Evolutionary conservation across 2,329 filamentous ascomycete genomes (phyloP).

Genomic region (Aspergillus thermomutatus): DNA sequence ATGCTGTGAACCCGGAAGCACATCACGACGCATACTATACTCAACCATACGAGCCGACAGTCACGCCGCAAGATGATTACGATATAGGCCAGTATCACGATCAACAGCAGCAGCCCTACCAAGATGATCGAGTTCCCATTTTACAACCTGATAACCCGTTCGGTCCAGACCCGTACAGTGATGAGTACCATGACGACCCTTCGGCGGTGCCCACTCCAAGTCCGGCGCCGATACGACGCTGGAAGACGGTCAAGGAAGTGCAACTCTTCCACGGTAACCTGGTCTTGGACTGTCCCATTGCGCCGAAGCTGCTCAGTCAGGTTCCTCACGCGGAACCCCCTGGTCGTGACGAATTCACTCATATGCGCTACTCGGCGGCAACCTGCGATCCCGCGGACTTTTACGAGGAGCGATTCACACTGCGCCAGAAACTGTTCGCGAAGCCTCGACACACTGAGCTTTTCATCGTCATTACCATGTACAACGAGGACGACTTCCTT

Average conservation of each 20-base stretch:
- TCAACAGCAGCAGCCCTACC: constrained; percentile 54
- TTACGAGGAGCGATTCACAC: constrained; percentile 81
- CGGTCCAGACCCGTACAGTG: constrained; percentile 58
- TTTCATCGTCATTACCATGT: constrained; percentile 97
- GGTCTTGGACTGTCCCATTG: constrained; percentile 93
- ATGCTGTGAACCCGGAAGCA: constrained; percentile 74
- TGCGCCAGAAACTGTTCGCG: constrained; percentile 87
- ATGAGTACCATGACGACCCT: constrained; percentile 43
- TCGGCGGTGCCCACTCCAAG: constrained; percentile 42
- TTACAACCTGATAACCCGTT: constrained; percentile 63
- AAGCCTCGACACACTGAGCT: constrained; percentile 91
- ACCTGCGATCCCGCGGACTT: constrained; percentile 92
- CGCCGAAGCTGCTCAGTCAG: constrained; percentile 80
- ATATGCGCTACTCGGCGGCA: constrained; percentile 86
- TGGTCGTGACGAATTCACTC: constrained; percentile 76
- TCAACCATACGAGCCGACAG: constrained; percentile 72
- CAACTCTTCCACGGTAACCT: constrained; percentile 94
- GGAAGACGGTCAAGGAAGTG: constrained; percentile 99
- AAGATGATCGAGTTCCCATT: constrained; percentile 73
- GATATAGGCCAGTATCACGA: constrained; percentile 54
- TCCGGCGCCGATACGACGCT: constrained; percentile 69
- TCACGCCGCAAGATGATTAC: constrained; percentile 52
- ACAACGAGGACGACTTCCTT: constrained; percentile 96
- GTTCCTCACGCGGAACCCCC: constrained; percentile 74
- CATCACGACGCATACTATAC: constrained; percentile 87